Evolutionary conservation across 306 rosid species (phyloP).

Genomic region (Rosa chinensis): DNA sequence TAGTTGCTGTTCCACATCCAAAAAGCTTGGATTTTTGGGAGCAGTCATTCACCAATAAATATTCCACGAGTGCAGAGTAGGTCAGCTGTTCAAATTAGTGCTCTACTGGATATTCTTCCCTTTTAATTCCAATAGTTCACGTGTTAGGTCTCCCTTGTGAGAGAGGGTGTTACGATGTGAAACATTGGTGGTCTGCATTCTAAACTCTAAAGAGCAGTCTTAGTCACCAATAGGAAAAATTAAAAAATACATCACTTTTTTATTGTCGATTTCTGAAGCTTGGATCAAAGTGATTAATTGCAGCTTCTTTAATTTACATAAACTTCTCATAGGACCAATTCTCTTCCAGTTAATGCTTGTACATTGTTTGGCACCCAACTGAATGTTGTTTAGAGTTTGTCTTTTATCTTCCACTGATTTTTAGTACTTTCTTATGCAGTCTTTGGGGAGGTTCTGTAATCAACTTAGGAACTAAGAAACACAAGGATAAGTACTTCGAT

Average conservation of each 20-base stretch:
- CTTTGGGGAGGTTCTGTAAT: constrained; percentile 96
- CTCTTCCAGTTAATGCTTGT: not conserved
- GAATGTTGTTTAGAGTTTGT: not conserved
- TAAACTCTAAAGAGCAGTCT: not conserved
- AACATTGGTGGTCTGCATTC: not conserved
- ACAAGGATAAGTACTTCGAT: constrained; percentile 79
- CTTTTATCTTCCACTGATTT: not conserved
- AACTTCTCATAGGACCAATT: not conserved
- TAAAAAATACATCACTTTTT: not conserved
- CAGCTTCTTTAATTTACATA: not conserved
- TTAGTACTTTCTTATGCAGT: constrained; percentile 33
- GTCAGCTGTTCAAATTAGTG: not conserved
- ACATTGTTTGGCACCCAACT: not conserved
- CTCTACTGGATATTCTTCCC: not conserved
- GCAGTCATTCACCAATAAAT: not conserved
- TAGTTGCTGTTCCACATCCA: not conserved
- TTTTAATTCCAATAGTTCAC: not conserved
- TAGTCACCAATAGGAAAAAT: not conserved
- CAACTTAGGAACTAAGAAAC: constrained; percentile 91
- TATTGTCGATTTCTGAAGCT: not conserved
- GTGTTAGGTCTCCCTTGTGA: not conserved
- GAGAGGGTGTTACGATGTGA: too few relatives aligned
- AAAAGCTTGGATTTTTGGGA: not conserved
- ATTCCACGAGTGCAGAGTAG: not conserved
- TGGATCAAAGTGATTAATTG: not conserved